Base-by-base conservation (phyloP, 257 asterid genomes). In the Perilla frutescens region DNA sequence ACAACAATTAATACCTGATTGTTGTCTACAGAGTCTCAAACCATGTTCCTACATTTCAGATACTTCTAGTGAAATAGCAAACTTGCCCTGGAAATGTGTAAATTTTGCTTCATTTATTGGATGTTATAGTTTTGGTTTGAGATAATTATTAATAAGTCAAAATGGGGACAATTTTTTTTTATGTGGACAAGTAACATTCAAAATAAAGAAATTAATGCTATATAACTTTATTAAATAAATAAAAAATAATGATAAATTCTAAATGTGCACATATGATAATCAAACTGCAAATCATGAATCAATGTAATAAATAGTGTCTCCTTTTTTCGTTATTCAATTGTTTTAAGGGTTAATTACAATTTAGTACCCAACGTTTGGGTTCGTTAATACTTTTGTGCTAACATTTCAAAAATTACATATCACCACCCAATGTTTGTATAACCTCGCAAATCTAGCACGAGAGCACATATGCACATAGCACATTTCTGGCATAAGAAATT, bases 21-120 rank as follows among this genome's bases (percentile, higher is more conserved):
- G 64, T 32, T 72, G 64, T 32, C 55, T 9, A 8, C 59, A 66
- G n/a, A 44, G 72, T 65, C 48, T 51, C 14, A 3, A 26, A 11
- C n/a, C 57, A 20, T 68, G 64, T 69, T 62, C 48, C 63, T 45
- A 31, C 65, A 54, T 73, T 62, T 70, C 40, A 15, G 8, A 43
- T 53, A 65, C 68, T 62, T 51, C 14, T 62, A 13, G 13, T 80
- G 49, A 51, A 59, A 45, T 20, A 36, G 34, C 34, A 54, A 3
- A 45, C 53, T 31, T 39, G 14, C 40, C 15, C 1, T n/a, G 5
- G 26, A 20, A 44, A 49, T 75, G 60, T 51, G 41, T 31, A 12
- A 43, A 20, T 62, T 61, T 20, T 36, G 12, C 49, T 67, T 62
- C 51, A 36, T 26, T 37, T 50, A 5, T 69, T 31, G 11, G 57